phyloP scores from a whole-genome alignment of 1,139 yeast genomes.

The Debaryomyces fabryi region DNA sequence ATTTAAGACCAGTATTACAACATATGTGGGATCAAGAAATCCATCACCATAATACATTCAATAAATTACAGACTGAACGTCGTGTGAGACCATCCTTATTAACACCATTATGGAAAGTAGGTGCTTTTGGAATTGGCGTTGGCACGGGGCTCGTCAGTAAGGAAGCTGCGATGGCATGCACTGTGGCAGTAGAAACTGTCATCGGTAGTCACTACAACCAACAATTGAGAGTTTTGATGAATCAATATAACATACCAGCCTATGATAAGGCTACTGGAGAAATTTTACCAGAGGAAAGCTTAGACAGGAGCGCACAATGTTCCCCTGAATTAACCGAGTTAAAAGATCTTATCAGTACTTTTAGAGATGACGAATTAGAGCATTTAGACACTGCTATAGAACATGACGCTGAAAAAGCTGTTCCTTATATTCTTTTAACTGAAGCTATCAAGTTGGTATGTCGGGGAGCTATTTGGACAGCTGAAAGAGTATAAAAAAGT shows the following conservation, averaged over 20 bases:
- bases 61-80: constrained; percentile 69
- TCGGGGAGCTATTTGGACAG: constrained; percentile 86
- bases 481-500: constrained; percentile 64
- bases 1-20: constrained; percentile 68
- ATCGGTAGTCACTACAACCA: constrained; percentile 95
- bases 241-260: constrained; percentile 54
- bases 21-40: constrained; percentile 99
- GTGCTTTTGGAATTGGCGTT: constrained; percentile 85
- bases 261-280: constrained; percentile 48
- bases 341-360: constrained; percentile 66
- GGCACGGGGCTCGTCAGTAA: constrained; percentile 86
- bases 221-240: constrained; percentile 76
- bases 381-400: constrained; percentile 93
- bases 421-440: constrained; percentile 85
- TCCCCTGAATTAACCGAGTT: constrained; percentile 62
- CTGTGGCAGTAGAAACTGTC: constrained; percentile 98
- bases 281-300: constrained; percentile 23
- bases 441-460: constrained; percentile 86
- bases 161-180: constrained; percentile 99
- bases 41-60: constrained; percentile 85
- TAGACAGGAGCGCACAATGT: constrained; percentile 29
- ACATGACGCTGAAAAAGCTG: constrained; percentile 89
- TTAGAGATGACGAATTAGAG: constrained; percentile 94
- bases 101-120: constrained; percentile 92
- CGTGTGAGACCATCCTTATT: constrained; percentile 88